Evolutionary conservation across 2,329 filamentous ascomycete genomes (phyloP).

Genomic region (Aspergillus sp.): DNA sequence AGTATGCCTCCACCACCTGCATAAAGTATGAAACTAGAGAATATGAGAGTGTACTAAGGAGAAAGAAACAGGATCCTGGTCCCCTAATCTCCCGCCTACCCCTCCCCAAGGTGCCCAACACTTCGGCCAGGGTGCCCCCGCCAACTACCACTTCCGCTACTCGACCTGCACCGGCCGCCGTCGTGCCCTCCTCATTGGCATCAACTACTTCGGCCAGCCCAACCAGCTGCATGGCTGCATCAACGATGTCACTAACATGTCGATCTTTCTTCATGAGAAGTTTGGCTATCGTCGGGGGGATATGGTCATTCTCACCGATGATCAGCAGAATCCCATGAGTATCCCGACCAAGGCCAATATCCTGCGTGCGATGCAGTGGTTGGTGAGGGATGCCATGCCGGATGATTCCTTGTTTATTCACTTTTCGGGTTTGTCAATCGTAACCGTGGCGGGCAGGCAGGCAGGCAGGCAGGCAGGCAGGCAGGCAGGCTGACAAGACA

Average conservation of each 20-base stretch:
- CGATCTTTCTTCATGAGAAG: slow-evolving; percentile 70
- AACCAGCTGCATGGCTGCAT: slow-evolving; percentile 87
- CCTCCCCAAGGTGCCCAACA: slow-evolving; percentile 60
- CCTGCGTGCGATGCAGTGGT: slow-evolving; percentile 91
- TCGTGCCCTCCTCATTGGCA: slow-evolving; percentile 85
- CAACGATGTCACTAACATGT: slow-evolving; percentile 97
- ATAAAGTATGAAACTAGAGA: slow-evolving; percentile 2
- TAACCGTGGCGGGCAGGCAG: background rate
- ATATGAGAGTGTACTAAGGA: slow-evolving; percentile 2
- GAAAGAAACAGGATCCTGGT: too few species aligned
- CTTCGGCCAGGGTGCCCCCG: slow-evolving; percentile 73
- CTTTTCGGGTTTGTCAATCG: slow-evolving; percentile 64
- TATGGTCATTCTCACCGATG: slow-evolving; percentile 94
- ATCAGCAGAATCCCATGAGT: slow-evolving; percentile 95
- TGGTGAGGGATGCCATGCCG: slow-evolving; percentile 85
- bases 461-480: background rate
- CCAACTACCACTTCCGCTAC: slow-evolving; percentile 80
- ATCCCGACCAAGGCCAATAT: slow-evolving; percentile 94
- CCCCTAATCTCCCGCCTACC: slow-evolving; percentile 48
- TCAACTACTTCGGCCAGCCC: slow-evolving; percentile 90
- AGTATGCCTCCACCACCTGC: slow-evolving; percentile 3
- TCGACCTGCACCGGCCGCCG: slow-evolving; percentile 80
- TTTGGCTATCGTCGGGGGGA: slow-evolving; percentile 91
- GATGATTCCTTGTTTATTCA: slow-evolving; percentile 97
- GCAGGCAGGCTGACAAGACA: slow-evolving; percentile 18